Base-by-base conservation (phyloP, 176 grass and related monocot genomes). In the Alloteropsis semialata region DNA sequence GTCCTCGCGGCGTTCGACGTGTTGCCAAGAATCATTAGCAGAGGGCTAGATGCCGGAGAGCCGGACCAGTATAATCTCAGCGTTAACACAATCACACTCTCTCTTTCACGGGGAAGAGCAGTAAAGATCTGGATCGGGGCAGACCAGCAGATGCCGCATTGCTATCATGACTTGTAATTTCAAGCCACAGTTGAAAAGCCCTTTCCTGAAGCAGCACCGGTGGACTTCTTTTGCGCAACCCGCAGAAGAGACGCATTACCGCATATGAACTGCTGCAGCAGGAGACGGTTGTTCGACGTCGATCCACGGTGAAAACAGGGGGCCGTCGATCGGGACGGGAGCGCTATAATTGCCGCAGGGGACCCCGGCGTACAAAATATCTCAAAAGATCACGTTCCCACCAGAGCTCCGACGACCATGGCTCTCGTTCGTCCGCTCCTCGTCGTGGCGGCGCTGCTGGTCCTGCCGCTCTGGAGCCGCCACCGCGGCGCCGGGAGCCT, bases 391-490 rank as follows among this genome's bases (percentile, higher is more conserved):
- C 33, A 17, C 50, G 66, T 18, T 24, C 12, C 10, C 42, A 6
- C 3, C 32, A 51, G 21, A 15, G 41, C 4, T 1, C 24, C 27
- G 22, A 2, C 6, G 2, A 29, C 19, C 25, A 86, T 86, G 76
- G 76, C 38, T 66, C 77, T 56, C 19, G 13, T 39, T 55, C 16
- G 1, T 18, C 41, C 22, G 44, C 63, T 85, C 54, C 71, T 76
- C 72, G 22, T 59, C 55, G 2, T 89, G 53, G 32, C 53, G 67
- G 76, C 58, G 33, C 82, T 85, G 50, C 76, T 89, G 42, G 19
- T 48, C n/a, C 43, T 30, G 42, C 44, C 71, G 34, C 28, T 28
- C 25, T 34, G 15, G 27, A 17, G 43, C 82, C 25, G 61, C n/a
- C n/a, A n/a, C n/a, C n/a, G n/a, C n/a, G n/a, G n/a, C 50, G 25